Evolutionary conservation across 805 yeast genomes (phyloP).

Genomic region (Candida awuae): DNA sequence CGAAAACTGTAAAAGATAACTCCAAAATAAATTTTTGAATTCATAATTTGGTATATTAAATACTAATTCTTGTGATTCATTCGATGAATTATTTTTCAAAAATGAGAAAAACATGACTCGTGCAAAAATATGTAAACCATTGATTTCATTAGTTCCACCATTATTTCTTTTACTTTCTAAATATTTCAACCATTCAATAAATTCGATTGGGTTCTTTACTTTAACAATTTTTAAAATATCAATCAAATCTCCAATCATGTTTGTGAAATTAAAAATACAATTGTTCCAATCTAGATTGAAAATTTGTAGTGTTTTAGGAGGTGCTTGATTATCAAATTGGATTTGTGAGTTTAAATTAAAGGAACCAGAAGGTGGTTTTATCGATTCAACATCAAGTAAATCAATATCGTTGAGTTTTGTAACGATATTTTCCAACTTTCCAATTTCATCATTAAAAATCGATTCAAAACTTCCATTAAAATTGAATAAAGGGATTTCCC

Average conservation of each 20-base stretch:
- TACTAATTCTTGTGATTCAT: conserved; percentile 51
- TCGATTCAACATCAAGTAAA: neutral
- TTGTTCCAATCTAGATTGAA: conserved; percentile 17
- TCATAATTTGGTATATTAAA: conserved; percentile 38
- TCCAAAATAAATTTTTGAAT: conserved; percentile 31
- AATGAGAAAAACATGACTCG: conserved; percentile 58
- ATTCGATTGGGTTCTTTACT: conserved; percentile 23
- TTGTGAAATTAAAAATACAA: conserved; percentile 15
- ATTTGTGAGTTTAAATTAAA: conserved; percentile 43
- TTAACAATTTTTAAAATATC: conserved; percentile 28
- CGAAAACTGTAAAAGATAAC: conserved; percentile 18
- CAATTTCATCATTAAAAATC: neutral
- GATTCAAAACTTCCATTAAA: neutral
- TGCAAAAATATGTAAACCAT: conserved; percentile 41
- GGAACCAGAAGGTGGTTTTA: conserved; percentile 24
- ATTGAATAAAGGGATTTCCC: conserved; percentile 7
- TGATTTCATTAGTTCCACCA: conserved; percentile 22
- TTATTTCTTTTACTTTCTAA: conserved; percentile 24
- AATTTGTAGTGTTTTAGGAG: conserved; percentile 30
- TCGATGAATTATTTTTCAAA: conserved; percentile 28
- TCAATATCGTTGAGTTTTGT: neutral
- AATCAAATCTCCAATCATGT: conserved; percentile 32
- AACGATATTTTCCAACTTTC: neutral
- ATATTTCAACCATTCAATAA: conserved; percentile 20
- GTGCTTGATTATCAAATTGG: conserved; percentile 40